Base-by-base conservation (phyloP, 208 protist genomes). In the Porcisia deanei region DNA sequence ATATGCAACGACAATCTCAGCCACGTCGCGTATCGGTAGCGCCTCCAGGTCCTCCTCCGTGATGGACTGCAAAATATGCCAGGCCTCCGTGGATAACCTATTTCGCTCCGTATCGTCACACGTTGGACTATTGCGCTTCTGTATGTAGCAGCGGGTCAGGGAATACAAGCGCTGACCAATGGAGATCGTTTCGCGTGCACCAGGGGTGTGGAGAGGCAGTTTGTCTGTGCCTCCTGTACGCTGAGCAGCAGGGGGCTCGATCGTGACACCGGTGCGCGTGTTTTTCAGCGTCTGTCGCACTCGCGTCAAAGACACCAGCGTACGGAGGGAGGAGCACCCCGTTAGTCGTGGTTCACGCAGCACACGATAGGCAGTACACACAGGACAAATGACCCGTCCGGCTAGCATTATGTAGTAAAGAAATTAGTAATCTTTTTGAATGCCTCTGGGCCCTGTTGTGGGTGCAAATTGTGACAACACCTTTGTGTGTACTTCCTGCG, bases 1-100 rank as follows among this genome's bases (percentile, higher is more conserved):
- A 84, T 88, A 94, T 60, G 84, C 55, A 3, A 73, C 70, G 1
- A 96, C 77, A 57, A 90, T 87, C 67, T 96, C 92, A 2, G 79
- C 80, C 37, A 91, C 25, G 59, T 91, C 75, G 20, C 71, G 52
- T 12, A 80, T 61, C 16, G 73, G 57, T 20, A 85, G 76, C 43
- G 72, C 59, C 1, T 90, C 82, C 6, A 89, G 68, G 16, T 85
- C 88, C 3, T 64, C 71, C 22, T 89, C 85, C 0, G 75, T 61
- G 30, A 93, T 65, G 22, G 76, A 71, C 76, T 90, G 78, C 25
- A 96, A 70, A 43, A 87, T 64, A 16, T 73, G 52, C 92, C 92
- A 96, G 8, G 85, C 92, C 61, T 92, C 82, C 2, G 45, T 43
- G 61, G 81, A 82, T 1, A 88, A 22, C n/a, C 57, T 53, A 3